Evolutionary conservation across 306 rosid species (phyloP).

Genomic region (Albizia julibrissin): DNA sequence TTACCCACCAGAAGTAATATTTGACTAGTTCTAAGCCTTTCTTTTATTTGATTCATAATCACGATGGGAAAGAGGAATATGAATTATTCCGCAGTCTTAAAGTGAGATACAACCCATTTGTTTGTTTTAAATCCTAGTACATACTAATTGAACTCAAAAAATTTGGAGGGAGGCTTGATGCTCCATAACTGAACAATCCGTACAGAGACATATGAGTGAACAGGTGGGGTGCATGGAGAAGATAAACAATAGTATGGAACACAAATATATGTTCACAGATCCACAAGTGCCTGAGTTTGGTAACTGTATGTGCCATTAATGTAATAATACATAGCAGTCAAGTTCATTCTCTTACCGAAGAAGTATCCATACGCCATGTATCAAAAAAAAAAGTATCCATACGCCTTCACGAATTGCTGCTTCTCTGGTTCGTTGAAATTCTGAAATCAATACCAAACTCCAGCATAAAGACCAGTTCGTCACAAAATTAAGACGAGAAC

Average conservation of each 20-base stretch:
- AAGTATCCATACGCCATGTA: conserved; percentile 42
- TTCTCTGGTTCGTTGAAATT: conserved; percentile 10
- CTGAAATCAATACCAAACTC: neutral
- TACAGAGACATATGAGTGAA: neutral
- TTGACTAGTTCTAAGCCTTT: neutral
- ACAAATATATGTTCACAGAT: neutral
- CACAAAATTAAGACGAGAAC: neutral
- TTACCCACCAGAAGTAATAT: neutral
- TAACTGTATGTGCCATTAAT: neutral
- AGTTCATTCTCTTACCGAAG: conserved; percentile 30
- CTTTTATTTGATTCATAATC: neutral
- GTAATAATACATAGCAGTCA: neutral
- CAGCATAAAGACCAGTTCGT: neutral
- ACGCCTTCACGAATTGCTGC: neutral
- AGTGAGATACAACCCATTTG: neutral
- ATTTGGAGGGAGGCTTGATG: neutral
- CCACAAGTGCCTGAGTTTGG: neutral
- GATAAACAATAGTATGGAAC: neutral
- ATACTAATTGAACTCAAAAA: neutral
- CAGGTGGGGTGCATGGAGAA: neutral
- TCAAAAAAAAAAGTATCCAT: conserved; percentile 50
- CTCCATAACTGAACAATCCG: neutral
- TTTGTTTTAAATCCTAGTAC: neutral
- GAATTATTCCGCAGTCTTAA: neutral
- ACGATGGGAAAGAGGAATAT: neutral